A percentile compares a stretch with the other conserved stretches of the same genome.
These are phyloP conservation scores for Pichia heedii DNA, from an alignment of 805 yeast species.

Conservation along the genomic window DNA sequence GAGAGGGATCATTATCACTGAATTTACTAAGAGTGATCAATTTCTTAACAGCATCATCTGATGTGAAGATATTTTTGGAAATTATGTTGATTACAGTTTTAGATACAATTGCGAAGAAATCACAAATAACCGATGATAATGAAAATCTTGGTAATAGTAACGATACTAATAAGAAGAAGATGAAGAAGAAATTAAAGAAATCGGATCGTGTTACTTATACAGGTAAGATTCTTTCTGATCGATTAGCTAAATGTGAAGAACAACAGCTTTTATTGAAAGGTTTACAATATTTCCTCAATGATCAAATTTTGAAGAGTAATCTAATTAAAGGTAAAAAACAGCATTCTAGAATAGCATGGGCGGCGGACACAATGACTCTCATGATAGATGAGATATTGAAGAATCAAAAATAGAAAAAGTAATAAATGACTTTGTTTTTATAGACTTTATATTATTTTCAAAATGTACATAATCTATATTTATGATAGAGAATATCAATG, in stretches of 20 bases:
- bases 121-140: slow-evolving; percentile 34
- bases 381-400: slow-evolving; percentile 34
- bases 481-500: no score
- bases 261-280: slow-evolving; percentile 56
- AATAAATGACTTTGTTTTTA: no score
- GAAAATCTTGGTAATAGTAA: no score
- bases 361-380: slow-evolving; percentile 44
- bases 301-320: slow-evolving; percentile 36
- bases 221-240: slow-evolving; percentile 25
- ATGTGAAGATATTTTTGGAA: slow-evolving; percentile 63
- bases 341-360: slow-evolving; percentile 58
- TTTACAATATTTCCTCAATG: slow-evolving; percentile 49
- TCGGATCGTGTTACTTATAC: slow-evolving; percentile 26
- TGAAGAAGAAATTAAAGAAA: slow-evolving; percentile 18
- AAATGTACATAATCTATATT: no score
- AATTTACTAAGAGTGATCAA: slow-evolving; percentile 68
- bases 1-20: slow-evolving; percentile 64
- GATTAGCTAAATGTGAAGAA: slow-evolving; percentile 45
- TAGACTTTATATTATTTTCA: no score
- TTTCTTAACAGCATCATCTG: slow-evolving; percentile 54
- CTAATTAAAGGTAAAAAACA: slow-evolving; percentile 47
- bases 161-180: no score
- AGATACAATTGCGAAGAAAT: slow-evolving; percentile 53
- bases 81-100: slow-evolving; percentile 60
- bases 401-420: slow-evolving; percentile 10